phyloP scores from a whole-genome alignment of 1,284 basidiomycete genomes.

The Pholiota adiposa region DNA sequence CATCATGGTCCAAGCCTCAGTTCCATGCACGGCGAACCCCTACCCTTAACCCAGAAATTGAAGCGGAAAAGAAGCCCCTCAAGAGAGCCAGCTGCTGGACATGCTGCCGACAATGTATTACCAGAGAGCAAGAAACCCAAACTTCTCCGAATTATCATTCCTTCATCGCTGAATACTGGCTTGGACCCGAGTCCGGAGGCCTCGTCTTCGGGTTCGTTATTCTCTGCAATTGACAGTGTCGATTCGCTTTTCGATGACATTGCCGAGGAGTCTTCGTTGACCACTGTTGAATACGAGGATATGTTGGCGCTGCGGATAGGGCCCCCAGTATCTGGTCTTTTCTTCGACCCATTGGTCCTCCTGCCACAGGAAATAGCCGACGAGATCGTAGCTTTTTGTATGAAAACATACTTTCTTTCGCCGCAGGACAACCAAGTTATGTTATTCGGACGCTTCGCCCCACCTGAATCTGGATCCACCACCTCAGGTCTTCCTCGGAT shows the following conservation, averaged over 20 bases:
- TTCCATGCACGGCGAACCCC: background rate
- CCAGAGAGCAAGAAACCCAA: slow-evolving; percentile 14
- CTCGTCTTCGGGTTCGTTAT: slow-evolving; percentile 31
- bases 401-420: slow-evolving; percentile 58
- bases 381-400: slow-evolving; percentile 54
- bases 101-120: background rate
- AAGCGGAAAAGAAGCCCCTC: slow-evolving; percentile 3
- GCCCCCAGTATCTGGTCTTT: slow-evolving; percentile 67
- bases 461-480: slow-evolving; percentile 8
- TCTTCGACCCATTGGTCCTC: slow-evolving; percentile 55
- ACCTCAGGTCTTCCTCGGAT: slow-evolving; percentile 55
- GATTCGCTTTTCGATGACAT: slow-evolving; percentile 46
- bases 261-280: slow-evolving; percentile 7
- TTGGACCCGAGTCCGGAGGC: too few species aligned
- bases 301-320: slow-evolving; percentile 33
- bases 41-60: background rate
- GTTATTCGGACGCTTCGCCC: slow-evolving; percentile 64
- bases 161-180: slow-evolving; percentile 13
- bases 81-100: background rate
- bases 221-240: slow-evolving; percentile 25
- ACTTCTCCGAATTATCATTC: slow-evolving; percentile 27
- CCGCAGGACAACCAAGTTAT: slow-evolving; percentile 70
- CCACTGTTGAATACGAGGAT: slow-evolving; percentile 1
- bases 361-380: slow-evolving; percentile 56
- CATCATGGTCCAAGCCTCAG: background rate